Base-by-base conservation (phyloP, 352 stramenopile species). In the Aphanomyces stellatus region DNA sequence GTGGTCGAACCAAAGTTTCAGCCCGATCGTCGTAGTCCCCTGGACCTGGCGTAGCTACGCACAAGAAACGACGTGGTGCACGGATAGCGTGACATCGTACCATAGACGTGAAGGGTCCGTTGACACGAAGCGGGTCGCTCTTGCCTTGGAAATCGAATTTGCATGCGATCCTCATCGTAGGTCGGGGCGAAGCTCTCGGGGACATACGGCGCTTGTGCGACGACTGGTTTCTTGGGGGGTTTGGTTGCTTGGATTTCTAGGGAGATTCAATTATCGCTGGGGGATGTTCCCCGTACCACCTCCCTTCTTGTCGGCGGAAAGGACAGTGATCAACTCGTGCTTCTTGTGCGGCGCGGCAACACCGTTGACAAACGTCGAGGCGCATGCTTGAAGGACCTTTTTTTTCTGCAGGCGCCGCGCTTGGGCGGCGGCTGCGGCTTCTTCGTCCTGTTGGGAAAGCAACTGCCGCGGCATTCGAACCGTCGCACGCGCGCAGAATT, bases 31-130 rank as follows among this genome's bases (percentile, higher is more conserved):
- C 53, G 24, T 62, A 62, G 30, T 42, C 53, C 4, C 25, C n/a
- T 48, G 53, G 53, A 22, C 53, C 53, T 15, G 53, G 53, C 10
- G 53, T 62, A 10, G 53, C 53, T 62, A 62, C 4, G 46, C 3
- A 22, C 7, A 1, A 15, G 25, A 22, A 37, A n/a, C n/a, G n/a
- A n/a, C n/a, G n/a, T n/a, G n/a, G n/a, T n/a, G n/a, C n/a, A n/a
- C n/a, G n/a, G n/a, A n/a, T n/a, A n/a, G n/a, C n/a, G n/a, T n/a
- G n/a, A 57, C 22, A 24, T 57, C 11, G 46, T 53, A 57, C 49
- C 2, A 37, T 57, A 57, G 22, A 57, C 4, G n/a, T 35, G 49
- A 6, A 57, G 49, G 15, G n/a, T 22, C 19, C 6, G 25, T 33
- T 57, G 49, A 24, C n/a, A n/a, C n/a, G 22, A 34, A n/a, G 33